Evolutionary conservation across 1,139 yeast genomes (phyloP), one percentile per base, ranked within the genome.

Genomic region (Suhomyces bribrorum): DNA sequence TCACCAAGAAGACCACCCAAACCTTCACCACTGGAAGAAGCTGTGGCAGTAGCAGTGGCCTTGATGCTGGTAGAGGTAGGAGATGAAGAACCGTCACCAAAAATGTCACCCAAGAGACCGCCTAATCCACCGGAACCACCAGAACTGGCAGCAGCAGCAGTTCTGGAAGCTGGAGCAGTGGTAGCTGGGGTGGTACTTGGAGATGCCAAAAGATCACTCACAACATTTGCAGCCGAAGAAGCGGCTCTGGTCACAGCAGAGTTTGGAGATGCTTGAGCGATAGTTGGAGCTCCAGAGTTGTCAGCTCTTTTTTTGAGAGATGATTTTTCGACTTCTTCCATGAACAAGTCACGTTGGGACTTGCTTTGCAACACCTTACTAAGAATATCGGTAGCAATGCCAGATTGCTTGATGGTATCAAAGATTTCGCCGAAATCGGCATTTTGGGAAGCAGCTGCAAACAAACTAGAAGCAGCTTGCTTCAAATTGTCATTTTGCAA

Each of bases 401-500:
- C 44, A 31, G 44, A 40, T 35, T 54, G 52, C 44, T 62, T 61
- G 34, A 65, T 46, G 15, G 57, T 47, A 24, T 47, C 46, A 40
- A 51, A 57, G 32, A 64, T 37, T 6, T 49, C 36, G 8, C 45
- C 29, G 47, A 57, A 55, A 44, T 64, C 54, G 36, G 56, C 50
- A 29, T 52, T 52, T 29, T 50, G 40, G 34, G 64, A 42, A 27
- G 28, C 35, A 23, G 38, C 36, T 7, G 40, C 34, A 8, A 56
- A 41, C 37, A 62, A 47, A 14, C 44, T 41, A n/a, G 56, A 40
- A 35, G 60, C 62, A 26, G 54, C 47, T 14, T 43, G 41, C 25
- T 45, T 35, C 28, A 59, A 41, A 6, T 50, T 43, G 34, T 51
- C 53, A 44, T 60, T 56, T 40, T 55, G 54, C 36, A 59, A 47